These are phyloP conservation scores for Colletotrichum simmondsii DNA, from an alignment of 2,329 filamentous ascomycete species.

Conservation along the genomic window DNA sequence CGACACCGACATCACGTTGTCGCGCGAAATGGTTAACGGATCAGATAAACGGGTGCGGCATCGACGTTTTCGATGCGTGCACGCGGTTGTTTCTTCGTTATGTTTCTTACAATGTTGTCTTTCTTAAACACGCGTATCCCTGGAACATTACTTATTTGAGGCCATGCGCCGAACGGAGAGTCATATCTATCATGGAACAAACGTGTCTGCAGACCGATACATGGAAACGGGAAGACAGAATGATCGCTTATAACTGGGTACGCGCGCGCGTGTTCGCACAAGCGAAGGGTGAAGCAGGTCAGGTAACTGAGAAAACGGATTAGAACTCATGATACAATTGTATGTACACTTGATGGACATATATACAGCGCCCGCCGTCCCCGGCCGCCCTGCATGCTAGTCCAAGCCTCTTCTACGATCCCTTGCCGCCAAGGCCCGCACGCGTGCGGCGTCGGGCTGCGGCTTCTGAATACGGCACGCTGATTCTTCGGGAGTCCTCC, in stretches of 20 bases:
- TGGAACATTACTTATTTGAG: neutral
- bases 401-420: slow-evolving; percentile 52
- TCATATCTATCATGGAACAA: slow-evolving; percentile 1
- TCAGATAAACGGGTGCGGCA: slow-evolving; percentile 14
- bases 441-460: slow-evolving; percentile 51
- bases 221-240: neutral
- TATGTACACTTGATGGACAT: slow-evolving; percentile 46
- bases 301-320: slow-evolving; percentile 15
- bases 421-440: slow-evolving; percentile 52
- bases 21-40: slow-evolving; percentile 2
- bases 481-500: slow-evolving; percentile 59
- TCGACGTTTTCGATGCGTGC: slow-evolving; percentile 7
- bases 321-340: slow-evolving; percentile 32
- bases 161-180: neutral
- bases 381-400: slow-evolving; percentile 47
- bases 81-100: neutral
- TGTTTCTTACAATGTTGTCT: neutral
- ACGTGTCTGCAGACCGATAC: neutral
- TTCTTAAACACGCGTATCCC: neutral
- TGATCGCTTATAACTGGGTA: slow-evolving; percentile 15
- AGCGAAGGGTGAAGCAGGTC: neutral
- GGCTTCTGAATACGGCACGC: slow-evolving; percentile 61
- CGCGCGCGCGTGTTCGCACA: neutral
- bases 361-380: slow-evolving; percentile 49
- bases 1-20: slow-evolving; percentile 17